Percentiles rank a stretch among this genome's conserved stretches.
phyloP scores from a whole-genome alignment of 441 rosid genomes.

The Sinapis alba region DNA sequence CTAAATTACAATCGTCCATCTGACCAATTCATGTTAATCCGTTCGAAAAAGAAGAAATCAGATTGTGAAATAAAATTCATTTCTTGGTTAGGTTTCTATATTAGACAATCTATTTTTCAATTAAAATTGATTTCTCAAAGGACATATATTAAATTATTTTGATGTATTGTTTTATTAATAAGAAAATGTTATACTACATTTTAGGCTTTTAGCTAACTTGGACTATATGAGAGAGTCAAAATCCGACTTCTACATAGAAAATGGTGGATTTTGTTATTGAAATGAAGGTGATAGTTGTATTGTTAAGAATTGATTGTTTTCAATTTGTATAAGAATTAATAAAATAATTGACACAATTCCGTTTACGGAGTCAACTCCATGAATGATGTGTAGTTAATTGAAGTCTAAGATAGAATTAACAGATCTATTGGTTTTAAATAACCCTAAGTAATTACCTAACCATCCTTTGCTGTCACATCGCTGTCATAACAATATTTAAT shows the following conservation, averaged over 20 bases:
- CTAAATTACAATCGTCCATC: background rate
- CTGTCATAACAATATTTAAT: conserved; percentile 7
- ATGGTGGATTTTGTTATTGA: background rate
- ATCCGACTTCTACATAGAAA: background rate
- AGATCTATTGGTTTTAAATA: background rate
- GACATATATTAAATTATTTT: too few species aligned
- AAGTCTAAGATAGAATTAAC: background rate
- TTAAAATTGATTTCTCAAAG: too few species aligned
- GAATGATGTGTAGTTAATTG: background rate
- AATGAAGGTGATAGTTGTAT: background rate
- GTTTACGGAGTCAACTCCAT: background rate
- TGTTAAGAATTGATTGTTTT: background rate
- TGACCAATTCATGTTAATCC: background rate
- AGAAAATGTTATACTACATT: too few species aligned
- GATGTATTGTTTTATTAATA: too few species aligned
- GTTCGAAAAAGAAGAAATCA: background rate
- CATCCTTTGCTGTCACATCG: conserved; percentile 8
- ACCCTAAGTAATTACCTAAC: background rate
- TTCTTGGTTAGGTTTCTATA: too few species aligned
- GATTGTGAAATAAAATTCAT: too few species aligned
- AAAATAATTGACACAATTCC: background rate
- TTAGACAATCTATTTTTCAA: too few species aligned
- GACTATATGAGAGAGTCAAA: background rate
- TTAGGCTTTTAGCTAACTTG: background rate
- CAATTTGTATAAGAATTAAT: background rate